A percentile compares a stretch with the other conserved stretches of the same genome.
These are phyloP conservation scores for Talaromyces sp. DNA, from an alignment of 2,329 filamentous ascomycete genomes.

Conservation along the genomic window DNA sequence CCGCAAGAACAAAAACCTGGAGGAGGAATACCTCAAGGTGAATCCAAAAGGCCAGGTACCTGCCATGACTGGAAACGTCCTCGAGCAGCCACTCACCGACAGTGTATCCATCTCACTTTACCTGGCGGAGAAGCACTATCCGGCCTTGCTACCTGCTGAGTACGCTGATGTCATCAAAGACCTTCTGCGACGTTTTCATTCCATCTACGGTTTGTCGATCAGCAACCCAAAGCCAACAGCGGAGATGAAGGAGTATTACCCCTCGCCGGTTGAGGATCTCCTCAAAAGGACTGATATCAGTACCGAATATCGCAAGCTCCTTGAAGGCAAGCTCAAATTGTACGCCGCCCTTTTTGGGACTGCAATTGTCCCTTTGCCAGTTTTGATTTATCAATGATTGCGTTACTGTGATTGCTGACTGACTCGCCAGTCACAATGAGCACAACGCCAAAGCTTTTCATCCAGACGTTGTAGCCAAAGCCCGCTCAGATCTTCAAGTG, in stretches of 20 bases:
- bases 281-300: constrained; percentile 16
- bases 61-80: constrained; percentile 14
- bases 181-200: constrained; percentile 9
- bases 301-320: constrained; percentile 13
- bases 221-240: constrained; percentile 12
- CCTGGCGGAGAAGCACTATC: constrained; percentile 11
- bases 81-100: constrained; percentile 11
- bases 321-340: constrained; percentile 16
- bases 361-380: neutral
- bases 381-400: neutral
- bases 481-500: constrained; percentile 11
- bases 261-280: constrained; percentile 12
- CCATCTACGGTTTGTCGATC: constrained; percentile 10
- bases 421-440: constrained; percentile 3
- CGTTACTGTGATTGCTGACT: neutral
- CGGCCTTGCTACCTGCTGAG: constrained; percentile 5
- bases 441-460: constrained; percentile 13
- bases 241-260: constrained; percentile 11
- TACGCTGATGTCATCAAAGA: constrained; percentile 7
- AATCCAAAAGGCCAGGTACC: constrained; percentile 16
- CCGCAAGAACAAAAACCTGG: constrained; percentile 1
- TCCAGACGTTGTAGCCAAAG: constrained; percentile 12
- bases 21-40: constrained; percentile 6
- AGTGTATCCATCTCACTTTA: constrained; percentile 14
- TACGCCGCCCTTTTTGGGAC: neutral